Conservation (phyloP, 2,329 filamentous ascomycete genomes). For the Xylaria hypoxylon region DNA sequence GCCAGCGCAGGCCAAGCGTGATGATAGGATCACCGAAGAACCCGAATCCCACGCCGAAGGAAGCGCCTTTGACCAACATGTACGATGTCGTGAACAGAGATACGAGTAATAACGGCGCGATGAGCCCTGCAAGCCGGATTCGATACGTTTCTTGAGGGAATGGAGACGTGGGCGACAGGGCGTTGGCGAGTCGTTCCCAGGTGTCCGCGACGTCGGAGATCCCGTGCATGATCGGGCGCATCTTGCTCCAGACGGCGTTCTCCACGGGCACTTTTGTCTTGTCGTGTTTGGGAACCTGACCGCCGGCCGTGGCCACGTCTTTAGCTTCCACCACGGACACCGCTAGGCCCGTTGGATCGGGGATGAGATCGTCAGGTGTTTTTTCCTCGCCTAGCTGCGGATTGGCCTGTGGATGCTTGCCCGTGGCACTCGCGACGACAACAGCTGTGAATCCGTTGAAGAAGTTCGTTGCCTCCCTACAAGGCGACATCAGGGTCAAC, state of each 20-base stretch:
- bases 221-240: constrained; percentile 75
- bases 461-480: constrained; percentile 78
- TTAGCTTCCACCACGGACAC: constrained; percentile 56
- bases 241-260: constrained; percentile 80
- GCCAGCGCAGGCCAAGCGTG: constrained; percentile 65
- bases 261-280: constrained; percentile 84
- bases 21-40: constrained; percentile 87
- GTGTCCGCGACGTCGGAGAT: constrained; percentile 62
- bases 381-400: constrained; percentile 55
- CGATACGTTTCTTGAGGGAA: constrained; percentile 67
- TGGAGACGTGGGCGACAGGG: constrained; percentile 71
- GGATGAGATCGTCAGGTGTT: constrained; percentile 45
- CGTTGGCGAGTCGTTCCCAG: constrained; percentile 57
- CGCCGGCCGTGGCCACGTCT: constrained; percentile 59
- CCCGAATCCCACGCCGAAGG: constrained; percentile 75
- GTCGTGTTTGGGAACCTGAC: constrained; percentile 67
- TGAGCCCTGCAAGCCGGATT: constrained; percentile 64
- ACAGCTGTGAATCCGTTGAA: constrained; percentile 79
- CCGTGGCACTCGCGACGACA: constrained; percentile 78
- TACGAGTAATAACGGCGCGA: constrained; percentile 63
- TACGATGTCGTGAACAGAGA: constrained; percentile 69
- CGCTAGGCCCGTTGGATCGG: constrained; percentile 55
- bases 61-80: constrained; percentile 72
- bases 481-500: not conserved
- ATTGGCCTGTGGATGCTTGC: constrained; percentile 78